Percentiles rank a stretch among this genome's conserved stretches.
phyloP scores from a whole-genome alignment of 2,329 filamentous ascomycete species.

The Paecilomyces dactylethromorphus region DNA sequence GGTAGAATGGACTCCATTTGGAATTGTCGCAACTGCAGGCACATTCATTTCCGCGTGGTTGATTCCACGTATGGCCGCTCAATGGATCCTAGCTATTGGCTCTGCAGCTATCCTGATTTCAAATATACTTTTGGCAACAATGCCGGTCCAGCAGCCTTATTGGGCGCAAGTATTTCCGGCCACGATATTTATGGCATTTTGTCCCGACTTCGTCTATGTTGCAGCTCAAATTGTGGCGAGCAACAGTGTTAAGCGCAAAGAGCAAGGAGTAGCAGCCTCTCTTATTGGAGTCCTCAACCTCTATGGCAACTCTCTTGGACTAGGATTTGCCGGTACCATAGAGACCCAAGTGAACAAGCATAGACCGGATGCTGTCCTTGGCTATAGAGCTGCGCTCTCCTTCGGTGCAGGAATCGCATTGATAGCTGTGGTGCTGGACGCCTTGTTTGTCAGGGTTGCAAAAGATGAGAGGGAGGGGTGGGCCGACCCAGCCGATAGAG shows the following conservation, averaged over 20 bases:
- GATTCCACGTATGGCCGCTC: constrained; percentile 41
- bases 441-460: constrained; percentile 23
- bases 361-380: constrained; percentile 12
- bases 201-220: constrained; percentile 46
- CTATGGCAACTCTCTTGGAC: constrained; percentile 37
- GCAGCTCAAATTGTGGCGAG: constrained; percentile 50
- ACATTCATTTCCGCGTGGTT: constrained; percentile 40
- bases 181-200: constrained; percentile 28
- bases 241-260: constrained; percentile 41
- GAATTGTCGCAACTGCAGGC: constrained; percentile 30
- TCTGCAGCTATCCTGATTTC: constrained; percentile 21
- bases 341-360: constrained; percentile 19
- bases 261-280: constrained; percentile 47
- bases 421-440: constrained; percentile 20
- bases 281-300: constrained; percentile 42
- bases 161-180: constrained; percentile 39
- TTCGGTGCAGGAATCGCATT: constrained; percentile 24
- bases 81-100: constrained; percentile 44
- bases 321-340: constrained; percentile 40
- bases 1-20: constrained; percentile 37
- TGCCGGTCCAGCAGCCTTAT: constrained; percentile 40
- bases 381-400: constrained; percentile 25
- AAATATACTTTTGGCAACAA: constrained; percentile 36
- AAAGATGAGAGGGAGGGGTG: constrained; percentile 29
- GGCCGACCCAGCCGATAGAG: constrained; percentile 13